phyloP scores from a whole-genome alignment of 2,329 filamentous ascomycete species.

The Arthroderma uncinatum region DNA sequence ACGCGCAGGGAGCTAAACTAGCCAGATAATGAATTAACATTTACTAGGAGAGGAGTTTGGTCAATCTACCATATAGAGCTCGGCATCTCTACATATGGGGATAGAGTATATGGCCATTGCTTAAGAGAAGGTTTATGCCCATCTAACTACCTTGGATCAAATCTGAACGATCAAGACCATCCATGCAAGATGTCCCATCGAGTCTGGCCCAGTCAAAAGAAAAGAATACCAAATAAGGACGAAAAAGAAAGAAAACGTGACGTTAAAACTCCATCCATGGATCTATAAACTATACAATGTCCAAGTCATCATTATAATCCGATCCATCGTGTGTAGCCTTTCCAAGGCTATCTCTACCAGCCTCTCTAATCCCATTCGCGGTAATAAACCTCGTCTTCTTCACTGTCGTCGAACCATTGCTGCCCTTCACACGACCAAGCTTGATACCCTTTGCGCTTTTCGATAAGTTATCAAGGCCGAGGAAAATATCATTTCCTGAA shows the following conservation, averaged over 20 bases:
- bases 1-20: too few relatives aligned
- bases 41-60: too few relatives aligned
- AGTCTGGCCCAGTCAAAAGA: not conserved
- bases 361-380: slow-evolving; percentile 64
- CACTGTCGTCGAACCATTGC: slow-evolving; percentile 20
- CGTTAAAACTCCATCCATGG: not conserved
- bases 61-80: too few relatives aligned
- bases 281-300: slow-evolving; percentile 30
- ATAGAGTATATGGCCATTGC: too few relatives aligned
- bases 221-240: not conserved
- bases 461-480: slow-evolving; percentile 20
- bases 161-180: not conserved
- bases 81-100: too few relatives aligned
- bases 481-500: slow-evolving; percentile 7
- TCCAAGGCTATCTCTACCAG: slow-evolving; percentile 61
- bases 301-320: slow-evolving; percentile 42
- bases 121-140: too few relatives aligned
- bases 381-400: slow-evolving; percentile 72
- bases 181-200: not conserved
- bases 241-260: not conserved
- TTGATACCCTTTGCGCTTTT: slow-evolving; percentile 31
- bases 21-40: too few relatives aligned
- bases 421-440: slow-evolving; percentile 27
- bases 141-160: too few relatives aligned
- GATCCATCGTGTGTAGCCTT: slow-evolving; percentile 35